phyloP scores from a whole-genome alignment of 2,329 filamentous ascomycete genomes.

The Bipolaris victoriae region DNA sequence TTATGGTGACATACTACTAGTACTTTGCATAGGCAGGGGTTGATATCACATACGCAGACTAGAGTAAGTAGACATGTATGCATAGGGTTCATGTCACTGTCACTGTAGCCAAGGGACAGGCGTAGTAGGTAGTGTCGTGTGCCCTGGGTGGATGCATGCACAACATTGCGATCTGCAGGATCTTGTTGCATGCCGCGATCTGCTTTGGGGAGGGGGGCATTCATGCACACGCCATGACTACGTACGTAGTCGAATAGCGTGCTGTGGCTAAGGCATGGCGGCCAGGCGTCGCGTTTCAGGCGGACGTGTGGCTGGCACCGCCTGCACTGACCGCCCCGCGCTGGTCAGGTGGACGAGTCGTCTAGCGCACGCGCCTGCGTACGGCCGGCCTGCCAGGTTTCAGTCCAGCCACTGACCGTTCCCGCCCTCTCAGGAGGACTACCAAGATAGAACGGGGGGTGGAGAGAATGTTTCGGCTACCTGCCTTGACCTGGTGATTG shows the following conservation, averaged over 20 bases:
- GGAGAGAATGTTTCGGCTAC: constrained; percentile 2
- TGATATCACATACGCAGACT: too few relatives aligned
- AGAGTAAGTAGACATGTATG: too few relatives aligned
- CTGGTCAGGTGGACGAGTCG: constrained; percentile 8
- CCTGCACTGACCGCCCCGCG: background rate
- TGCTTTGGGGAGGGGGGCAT: background rate
- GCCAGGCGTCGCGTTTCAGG: constrained; percentile 2
- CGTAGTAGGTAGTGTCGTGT: too few relatives aligned
- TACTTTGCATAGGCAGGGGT: too few relatives aligned
- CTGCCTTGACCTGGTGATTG: constrained; percentile 18
- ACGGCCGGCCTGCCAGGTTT: constrained; percentile 10
- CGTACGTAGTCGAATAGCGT: background rate
- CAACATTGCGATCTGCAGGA: background rate
- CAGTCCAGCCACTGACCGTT: constrained; percentile 12
- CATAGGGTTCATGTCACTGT: too few relatives aligned
- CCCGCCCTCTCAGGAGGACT: constrained; percentile 14
- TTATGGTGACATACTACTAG: too few relatives aligned
- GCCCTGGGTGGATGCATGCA: background rate
- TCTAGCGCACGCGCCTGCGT: constrained; percentile 13
- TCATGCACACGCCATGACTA: background rate
- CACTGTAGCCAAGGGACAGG: too few relatives aligned
- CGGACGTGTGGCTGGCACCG: background rate
- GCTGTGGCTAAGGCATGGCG: constrained; percentile 19
- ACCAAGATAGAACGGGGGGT: constrained; percentile 12
- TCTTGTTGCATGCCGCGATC: background rate